Evolutionary conservation across 2,329 filamentous ascomycete genomes (phyloP), one percentile per base, ranked within the genome.

Genomic region (Bipolaris oryzae): DNA sequence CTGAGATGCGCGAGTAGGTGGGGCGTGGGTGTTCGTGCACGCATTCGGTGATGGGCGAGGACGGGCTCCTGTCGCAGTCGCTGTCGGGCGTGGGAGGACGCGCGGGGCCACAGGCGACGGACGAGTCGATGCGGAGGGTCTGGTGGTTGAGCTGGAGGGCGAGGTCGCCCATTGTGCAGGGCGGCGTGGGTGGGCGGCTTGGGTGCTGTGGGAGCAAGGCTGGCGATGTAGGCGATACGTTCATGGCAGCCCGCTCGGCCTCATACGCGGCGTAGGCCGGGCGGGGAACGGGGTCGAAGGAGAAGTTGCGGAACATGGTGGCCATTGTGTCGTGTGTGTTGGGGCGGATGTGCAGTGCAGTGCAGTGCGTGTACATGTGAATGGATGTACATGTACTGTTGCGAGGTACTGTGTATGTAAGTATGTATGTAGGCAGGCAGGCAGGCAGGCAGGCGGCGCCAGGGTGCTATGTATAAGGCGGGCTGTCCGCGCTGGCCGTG

Each of bases 291-390:
- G 73, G 62, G 34, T 65, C 68, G 64, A 78, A 76, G 64, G 75
- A 76, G 60, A 77, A 78, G 67, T 73, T 61, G 42, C 72, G 71
- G 60, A 78, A 78, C 64, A 78, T 72, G 46, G 63, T 71, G 46
- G 64, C 42, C 31, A 55, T 50, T 55, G 57, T 62, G 18, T 45
- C 38, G 39, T 10, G 31, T 37, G 44, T 25, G 18, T 10, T 18
- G 25, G 23, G 23, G 13, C 18, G 18, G 23, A 43, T 43, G 13
- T 16, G 23, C 11, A 31, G 23, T 31, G 11, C n/a, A n/a, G n/a
- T n/a, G n/a, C n/a, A n/a, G n/a, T n/a, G n/a, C n/a, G n/a, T 34
- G 33, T n/a, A n/a, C 11, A 16, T 35, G 34, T 35, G 34, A 7
- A 25, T 25, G 23, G 1, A 25, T 5, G 34, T 35, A 16, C n/a